These are phyloP conservation scores for Penicillium brasilianum DNA, from an alignment of 2,329 filamentous ascomycete species.

Conservation along the genomic window DNA sequence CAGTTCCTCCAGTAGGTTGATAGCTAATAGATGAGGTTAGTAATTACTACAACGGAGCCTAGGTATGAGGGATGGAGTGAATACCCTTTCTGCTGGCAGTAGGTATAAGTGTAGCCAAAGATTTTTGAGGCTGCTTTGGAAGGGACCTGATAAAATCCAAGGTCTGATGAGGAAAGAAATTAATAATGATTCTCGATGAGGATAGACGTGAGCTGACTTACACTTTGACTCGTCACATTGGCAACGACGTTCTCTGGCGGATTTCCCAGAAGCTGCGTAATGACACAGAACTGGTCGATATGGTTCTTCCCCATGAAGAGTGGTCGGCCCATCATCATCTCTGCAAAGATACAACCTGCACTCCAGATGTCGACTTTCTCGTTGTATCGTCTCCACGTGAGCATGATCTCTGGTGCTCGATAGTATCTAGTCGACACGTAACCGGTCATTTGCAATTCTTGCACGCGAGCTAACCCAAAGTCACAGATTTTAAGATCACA, in stretches of 20 bases:
- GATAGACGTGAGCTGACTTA: slow-evolving; percentile 53
- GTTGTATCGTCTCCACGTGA: slow-evolving; percentile 99
- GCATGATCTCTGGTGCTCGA: slow-evolving; percentile 98
- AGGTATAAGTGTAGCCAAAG: slow-evolving; percentile 86
- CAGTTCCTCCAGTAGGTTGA: slow-evolving; percentile 93
- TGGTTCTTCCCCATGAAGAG: slow-evolving; percentile 98
- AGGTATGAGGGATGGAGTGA: neutral
- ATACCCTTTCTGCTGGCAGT: slow-evolving; percentile 83
- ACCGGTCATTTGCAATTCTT: slow-evolving; percentile 98
- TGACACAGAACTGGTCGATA: slow-evolving; percentile 99
- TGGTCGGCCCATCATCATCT: slow-evolving; percentile 98
- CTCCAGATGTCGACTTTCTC: slow-evolving; percentile 99
- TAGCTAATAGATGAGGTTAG: slow-evolving; percentile 59
- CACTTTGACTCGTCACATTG: slow-evolving; percentile 96
- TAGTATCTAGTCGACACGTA: slow-evolving; percentile 99
- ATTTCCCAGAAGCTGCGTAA: slow-evolving; percentile 94
- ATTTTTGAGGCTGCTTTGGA: slow-evolving; percentile 88
- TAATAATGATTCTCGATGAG: neutral
- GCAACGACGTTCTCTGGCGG: slow-evolving; percentile 97
- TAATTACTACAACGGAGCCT: neutral
- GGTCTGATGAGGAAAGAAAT: slow-evolving; percentile 62
- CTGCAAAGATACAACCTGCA: slow-evolving; percentile 96
- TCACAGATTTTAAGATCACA: slow-evolving; percentile 99
- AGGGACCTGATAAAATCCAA: slow-evolving; percentile 95
- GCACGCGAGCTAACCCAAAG: slow-evolving; percentile 94